Conservation (phyloP, 129 eudicot genomes). For the Flaveria brownii region DNA sequence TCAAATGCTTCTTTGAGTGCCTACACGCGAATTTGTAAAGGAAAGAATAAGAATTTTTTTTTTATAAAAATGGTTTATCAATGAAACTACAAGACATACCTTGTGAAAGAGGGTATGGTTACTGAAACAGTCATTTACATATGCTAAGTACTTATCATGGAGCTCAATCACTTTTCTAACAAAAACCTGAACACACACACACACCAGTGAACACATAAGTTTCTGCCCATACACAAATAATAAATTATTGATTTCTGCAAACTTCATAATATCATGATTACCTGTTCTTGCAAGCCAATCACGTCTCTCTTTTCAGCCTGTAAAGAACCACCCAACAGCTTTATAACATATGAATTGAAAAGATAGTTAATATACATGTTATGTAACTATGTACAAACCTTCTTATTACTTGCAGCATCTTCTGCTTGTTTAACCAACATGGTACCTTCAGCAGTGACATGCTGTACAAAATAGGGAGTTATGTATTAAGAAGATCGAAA, state of each 20-base stretch:
- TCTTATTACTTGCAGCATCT: constrained; percentile 87
- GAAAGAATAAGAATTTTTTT: neutral
- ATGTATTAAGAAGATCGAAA: constrained; percentile 14
- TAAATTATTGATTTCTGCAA: neutral
- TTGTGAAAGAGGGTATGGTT: constrained; percentile 93
- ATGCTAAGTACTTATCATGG: constrained; percentile 85
- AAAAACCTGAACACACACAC: constrained; percentile 54
- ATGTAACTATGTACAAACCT: constrained; percentile 45
- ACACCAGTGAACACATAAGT: neutral
- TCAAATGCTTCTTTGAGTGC: constrained; percentile 96
- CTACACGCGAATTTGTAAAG: constrained; percentile 31
- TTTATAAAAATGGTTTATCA: neutral
- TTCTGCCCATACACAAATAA: neutral
- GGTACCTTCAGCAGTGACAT: constrained; percentile 91
- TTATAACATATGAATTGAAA: neutral
- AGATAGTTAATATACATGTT: neutral
- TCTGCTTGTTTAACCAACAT: constrained; percentile 92
- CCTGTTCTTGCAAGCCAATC: constrained; percentile 91
- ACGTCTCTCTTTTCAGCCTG: constrained; percentile 90
- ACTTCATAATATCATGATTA: constrained; percentile 19
- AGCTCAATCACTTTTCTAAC: constrained; percentile 89
- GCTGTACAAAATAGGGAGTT: constrained; percentile 51
- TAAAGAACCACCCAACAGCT: constrained; percentile 6
- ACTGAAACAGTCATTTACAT: constrained; percentile 75
- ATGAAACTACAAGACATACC: constrained; percentile 44